Evolutionary conservation across 495 filamentous ascomycete genomes (phyloP).

Genomic region (Penicillium silybi): DNA sequence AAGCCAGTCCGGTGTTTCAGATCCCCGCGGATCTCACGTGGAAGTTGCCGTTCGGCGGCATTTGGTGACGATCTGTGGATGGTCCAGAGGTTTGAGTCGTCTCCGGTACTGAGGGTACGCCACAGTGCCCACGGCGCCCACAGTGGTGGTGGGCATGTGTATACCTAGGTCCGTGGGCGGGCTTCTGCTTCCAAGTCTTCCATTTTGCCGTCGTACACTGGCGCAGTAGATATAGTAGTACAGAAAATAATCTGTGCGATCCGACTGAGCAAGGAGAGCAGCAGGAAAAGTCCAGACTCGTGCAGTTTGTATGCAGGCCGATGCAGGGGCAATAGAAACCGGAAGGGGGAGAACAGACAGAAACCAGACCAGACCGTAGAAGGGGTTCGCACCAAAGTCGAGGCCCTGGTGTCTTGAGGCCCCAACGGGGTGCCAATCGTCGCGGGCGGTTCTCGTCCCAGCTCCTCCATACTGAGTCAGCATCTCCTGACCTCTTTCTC

Average conservation of each 20-base stretch:
- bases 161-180: neutral
- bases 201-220: neutral
- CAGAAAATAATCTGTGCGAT: neutral
- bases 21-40: conserved; percentile 31
- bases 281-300: conserved; percentile 1
- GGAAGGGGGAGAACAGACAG: neutral
- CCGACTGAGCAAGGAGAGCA: conserved; percentile 13
- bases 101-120: neutral
- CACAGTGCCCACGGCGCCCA: neutral
- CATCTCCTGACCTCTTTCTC: conserved; percentile 34
- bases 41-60: conserved; percentile 22
- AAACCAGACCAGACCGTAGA: neutral
- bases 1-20: conserved; percentile 19
- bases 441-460: neutral
- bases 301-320: conserved; percentile 9
- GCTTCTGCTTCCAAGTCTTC: neutral
- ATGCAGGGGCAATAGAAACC: conserved; percentile 17
- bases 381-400: neutral
- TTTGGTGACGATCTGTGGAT: conserved; percentile 19
- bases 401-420: conserved; percentile 3
- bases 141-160: neutral
- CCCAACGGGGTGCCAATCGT: conserved; percentile 22
- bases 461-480: conserved; percentile 18
- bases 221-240: neutral
- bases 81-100: neutral